Evolutionary conservation across 805 yeast genomes (phyloP).

Genomic region (Hemisphaericaspora nanyangensis): DNA sequence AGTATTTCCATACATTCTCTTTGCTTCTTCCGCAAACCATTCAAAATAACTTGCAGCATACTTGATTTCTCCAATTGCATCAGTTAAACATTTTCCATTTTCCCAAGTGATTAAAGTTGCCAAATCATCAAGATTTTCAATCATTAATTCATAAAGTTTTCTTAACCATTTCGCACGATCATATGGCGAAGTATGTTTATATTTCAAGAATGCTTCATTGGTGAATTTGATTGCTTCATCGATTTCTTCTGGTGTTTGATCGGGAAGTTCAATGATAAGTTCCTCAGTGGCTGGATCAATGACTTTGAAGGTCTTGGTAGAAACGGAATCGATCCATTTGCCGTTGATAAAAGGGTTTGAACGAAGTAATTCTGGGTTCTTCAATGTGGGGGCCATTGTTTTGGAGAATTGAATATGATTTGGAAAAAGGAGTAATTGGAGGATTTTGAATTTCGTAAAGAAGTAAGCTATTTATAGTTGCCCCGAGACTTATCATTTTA

Average conservation of each 20-base stretch:
- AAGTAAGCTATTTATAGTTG: too few relatives aligned
- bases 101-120: slow-evolving; percentile 56
- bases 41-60: slow-evolving; percentile 52
- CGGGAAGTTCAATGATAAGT: slow-evolving; percentile 35
- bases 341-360: slow-evolving; percentile 36
- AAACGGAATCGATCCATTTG: slow-evolving; percentile 34
- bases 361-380: slow-evolving; percentile 31
- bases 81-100: slow-evolving; percentile 55
- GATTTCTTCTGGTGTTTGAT: slow-evolving; percentile 42
- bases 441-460: too few relatives aligned
- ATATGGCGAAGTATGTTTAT: slow-evolving; percentile 45
- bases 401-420: too few relatives aligned
- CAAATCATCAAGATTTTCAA: slow-evolving; percentile 53
- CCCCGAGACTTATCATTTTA: too few relatives aligned
- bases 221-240: slow-evolving; percentile 48
- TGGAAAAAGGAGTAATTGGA: too few relatives aligned
- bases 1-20: slow-evolving; percentile 52
- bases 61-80: slow-evolving; percentile 52
- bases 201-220: slow-evolving; percentile 41
- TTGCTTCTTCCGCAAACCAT: slow-evolving; percentile 53
- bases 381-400: slow-evolving; percentile 12
- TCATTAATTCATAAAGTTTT: slow-evolving; percentile 47
- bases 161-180: slow-evolving; percentile 50
- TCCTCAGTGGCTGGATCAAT: slow-evolving; percentile 40
- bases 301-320: slow-evolving; percentile 35